Percentiles rank a stretch among this genome's conserved stretches.
Conservation (phyloP, 306 rosid genomes). For the Begonia fuchsioides region DNA sequence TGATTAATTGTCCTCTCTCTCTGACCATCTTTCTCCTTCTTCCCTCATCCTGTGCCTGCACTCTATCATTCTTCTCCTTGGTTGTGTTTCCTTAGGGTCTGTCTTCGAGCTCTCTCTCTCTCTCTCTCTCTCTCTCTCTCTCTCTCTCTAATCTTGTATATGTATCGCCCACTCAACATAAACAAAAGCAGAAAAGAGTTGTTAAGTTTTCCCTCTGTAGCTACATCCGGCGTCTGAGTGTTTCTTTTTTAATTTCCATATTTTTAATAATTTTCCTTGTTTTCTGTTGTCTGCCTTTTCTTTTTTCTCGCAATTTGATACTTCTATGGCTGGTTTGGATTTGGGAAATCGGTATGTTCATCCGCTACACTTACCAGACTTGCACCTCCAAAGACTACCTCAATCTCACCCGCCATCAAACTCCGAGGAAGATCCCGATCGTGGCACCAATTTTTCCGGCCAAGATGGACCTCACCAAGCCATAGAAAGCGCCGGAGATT, state of each 20-base stretch:
- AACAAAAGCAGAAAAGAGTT: not conserved
- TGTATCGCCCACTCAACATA: not conserved
- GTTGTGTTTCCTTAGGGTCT: not conserved
- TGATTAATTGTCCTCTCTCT: slow-evolving; percentile 1
- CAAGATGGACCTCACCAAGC: not conserved
- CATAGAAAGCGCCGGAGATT: not conserved
- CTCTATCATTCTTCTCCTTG: not conserved
- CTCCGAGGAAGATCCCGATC: too few species aligned
- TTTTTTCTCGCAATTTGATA: not conserved
- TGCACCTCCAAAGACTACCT: not conserved
- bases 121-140: not conserved
- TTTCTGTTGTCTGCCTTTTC: not conserved
- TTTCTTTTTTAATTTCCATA: not conserved
- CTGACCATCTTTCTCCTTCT: not conserved
- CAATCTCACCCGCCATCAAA: not conserved
- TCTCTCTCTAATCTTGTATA: not conserved
- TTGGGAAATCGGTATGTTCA: slow-evolving; percentile 8
- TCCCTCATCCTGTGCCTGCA: not conserved
- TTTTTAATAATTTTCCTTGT: not conserved
- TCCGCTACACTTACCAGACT: not conserved
- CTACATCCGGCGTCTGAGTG: not conserved
- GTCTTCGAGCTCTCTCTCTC: not conserved
- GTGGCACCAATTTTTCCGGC: too few species aligned
- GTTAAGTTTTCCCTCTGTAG: not conserved
- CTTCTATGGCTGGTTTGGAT: slow-evolving; percentile 11